A percentile compares a stretch with the other conserved stretches of the same genome.
Conservation (phyloP, 495 filamentous ascomycete genomes). For the Talaromyces adpressus region DNA sequence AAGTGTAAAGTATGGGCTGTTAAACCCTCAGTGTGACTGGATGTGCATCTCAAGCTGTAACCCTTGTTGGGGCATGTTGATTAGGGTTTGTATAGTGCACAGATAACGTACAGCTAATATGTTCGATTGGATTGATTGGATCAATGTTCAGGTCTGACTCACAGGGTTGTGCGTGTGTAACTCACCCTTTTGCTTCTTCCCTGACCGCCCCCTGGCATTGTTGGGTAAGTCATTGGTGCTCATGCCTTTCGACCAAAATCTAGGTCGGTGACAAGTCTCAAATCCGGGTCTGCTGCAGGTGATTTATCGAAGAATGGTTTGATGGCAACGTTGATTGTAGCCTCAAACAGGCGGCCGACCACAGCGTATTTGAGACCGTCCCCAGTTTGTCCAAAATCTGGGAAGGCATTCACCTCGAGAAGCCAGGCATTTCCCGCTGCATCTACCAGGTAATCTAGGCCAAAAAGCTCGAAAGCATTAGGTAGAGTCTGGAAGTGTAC, state of each 20-base stretch:
- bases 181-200: not conserved
- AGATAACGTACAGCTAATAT: not conserved
- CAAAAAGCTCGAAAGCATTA: conserved; percentile 88
- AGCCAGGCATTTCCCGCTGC: conserved; percentile 55
- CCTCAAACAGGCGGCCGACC: conserved; percentile 69
- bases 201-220: not conserved
- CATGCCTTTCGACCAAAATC: conserved; percentile 46
- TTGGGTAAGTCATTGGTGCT: not conserved
- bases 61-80: not conserved
- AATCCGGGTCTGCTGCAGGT: conserved; percentile 23
- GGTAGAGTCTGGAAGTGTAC: conserved; percentile 86
- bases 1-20: not conserved
- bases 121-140: not conserved
- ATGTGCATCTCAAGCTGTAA: not conserved
- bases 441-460: conserved; percentile 85
- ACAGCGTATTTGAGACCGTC: conserved; percentile 54
- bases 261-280: conserved; percentile 53
- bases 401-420: conserved; percentile 93
- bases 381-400: conserved; percentile 90
- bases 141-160: not conserved
- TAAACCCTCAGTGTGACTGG: not conserved
- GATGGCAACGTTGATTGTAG: conserved; percentile 59
- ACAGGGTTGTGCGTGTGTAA: not conserved
- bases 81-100: not conserved
- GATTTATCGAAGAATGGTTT: conserved; percentile 49